phyloP scores from a whole-genome alignment of 306 rosid species.

The Acacia crassicarpa region DNA sequence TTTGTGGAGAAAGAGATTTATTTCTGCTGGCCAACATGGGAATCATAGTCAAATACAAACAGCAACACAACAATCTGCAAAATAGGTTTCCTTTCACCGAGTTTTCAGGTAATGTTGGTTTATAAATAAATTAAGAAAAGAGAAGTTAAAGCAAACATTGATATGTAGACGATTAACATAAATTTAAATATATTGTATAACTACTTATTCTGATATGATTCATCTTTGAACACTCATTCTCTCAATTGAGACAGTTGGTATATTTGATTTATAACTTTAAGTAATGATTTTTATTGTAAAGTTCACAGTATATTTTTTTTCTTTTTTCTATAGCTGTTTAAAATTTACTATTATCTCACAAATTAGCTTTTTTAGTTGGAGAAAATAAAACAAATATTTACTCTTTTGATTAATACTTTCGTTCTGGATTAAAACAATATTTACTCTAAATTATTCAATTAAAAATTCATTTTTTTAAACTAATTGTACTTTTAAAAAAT shows the following conservation, averaged over 20 bases:
- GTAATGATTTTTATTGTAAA: background rate
- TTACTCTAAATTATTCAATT: too few species aligned
- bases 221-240: background rate
- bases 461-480: too few species aligned
- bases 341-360: too few species aligned
- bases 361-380: too few species aligned
- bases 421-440: too few species aligned
- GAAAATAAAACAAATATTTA: too few species aligned
- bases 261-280: background rate
- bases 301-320: background rate
- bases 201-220: background rate
- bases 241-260: background rate
- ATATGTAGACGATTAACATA: background rate
- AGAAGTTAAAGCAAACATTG: background rate
- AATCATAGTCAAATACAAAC: conserved; percentile 29
- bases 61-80: background rate
- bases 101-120: background rate
- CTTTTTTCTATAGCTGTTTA: background rate
- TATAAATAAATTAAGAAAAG: background rate
- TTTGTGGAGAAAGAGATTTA: background rate
- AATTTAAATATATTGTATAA: background rate
- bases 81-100: background rate
- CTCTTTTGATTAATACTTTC: too few species aligned
- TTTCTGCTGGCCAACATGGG: conserved; percentile 11
- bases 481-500: too few species aligned